Evolutionary conservation across 495 filamentous ascomycete species (phyloP).

Genomic region (Talaromyces nanjingensis): DNA sequence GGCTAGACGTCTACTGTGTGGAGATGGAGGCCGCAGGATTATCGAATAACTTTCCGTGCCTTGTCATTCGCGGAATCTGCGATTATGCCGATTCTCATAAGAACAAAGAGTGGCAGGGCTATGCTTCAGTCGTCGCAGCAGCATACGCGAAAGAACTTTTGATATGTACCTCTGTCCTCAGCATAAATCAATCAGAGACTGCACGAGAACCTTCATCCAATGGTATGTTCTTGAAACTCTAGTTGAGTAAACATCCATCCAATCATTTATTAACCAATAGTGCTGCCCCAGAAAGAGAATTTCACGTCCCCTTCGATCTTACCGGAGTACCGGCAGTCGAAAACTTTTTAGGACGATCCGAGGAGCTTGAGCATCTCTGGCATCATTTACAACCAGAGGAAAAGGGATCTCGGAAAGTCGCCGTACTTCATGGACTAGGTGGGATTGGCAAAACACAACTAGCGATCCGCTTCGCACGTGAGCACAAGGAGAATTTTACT

Average conservation of each 20-base stretch:
- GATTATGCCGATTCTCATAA: conserved; percentile 26
- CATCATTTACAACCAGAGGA: conserved; percentile 16
- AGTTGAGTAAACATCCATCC: neutral
- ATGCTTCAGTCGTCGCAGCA: conserved; percentile 24
- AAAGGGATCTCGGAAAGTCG: conserved; percentile 17
- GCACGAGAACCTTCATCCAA: neutral
- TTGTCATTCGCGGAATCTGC: conserved; percentile 21
- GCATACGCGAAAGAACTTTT: conserved; percentile 19
- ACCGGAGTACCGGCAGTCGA: conserved; percentile 18
- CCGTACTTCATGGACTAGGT: conserved; percentile 31
- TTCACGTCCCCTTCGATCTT: conserved; percentile 18
- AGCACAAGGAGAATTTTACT: conserved; percentile 20
- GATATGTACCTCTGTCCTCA: neutral
- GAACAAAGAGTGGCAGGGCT: conserved; percentile 19
- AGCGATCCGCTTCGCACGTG: conserved; percentile 29
- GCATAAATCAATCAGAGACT: neutral
- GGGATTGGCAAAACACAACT: conserved; percentile 39
- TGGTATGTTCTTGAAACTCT: neutral
- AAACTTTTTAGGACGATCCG: conserved; percentile 22
- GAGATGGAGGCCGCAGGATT: conserved; percentile 32
- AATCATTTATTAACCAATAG: neutral
- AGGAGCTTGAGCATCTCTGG: conserved; percentile 20
- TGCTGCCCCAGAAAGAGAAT: neutral
- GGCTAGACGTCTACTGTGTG: conserved; percentile 13
- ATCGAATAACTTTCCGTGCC: conserved; percentile 17